These are phyloP conservation scores for Plasmopara viticola DNA, from an alignment of 352 stramenopile species.

Conservation along the genomic window DNA sequence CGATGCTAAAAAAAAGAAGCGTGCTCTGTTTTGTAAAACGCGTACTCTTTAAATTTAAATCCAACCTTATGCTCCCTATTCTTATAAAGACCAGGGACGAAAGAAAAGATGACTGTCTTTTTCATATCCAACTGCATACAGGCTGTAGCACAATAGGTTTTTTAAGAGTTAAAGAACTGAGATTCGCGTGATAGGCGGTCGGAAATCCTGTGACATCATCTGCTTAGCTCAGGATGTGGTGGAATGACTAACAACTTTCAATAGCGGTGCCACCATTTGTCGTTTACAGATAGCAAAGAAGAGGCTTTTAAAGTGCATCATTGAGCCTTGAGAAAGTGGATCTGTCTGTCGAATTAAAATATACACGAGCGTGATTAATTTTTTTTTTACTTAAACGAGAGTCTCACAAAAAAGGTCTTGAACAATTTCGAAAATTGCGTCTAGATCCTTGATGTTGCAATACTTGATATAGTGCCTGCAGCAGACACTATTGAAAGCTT, in stretches of 20 bases:
- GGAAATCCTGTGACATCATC: not conserved
- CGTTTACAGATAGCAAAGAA: not conserved
- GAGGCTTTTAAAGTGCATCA: not conserved
- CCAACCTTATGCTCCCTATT: too few species aligned
- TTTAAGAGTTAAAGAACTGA: not conserved
- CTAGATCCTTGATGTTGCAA: not conserved
- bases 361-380: not conserved
- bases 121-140: not conserved
- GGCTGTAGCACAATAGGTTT: not conserved
- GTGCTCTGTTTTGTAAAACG: not conserved
- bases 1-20: not conserved
- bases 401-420: not conserved
- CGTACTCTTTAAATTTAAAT: not conserved
- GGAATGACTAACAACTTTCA: not conserved
- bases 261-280: not conserved
- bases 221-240: not conserved
- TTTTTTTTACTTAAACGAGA: not conserved
- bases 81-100: not conserved
- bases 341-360: not conserved
- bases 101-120: not conserved
- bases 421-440: not conserved
- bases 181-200: not conserved
- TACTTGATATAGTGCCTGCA: not conserved
- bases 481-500: slow-evolving; percentile 7
- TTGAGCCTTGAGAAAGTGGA: not conserved